A percentile compares a stretch with the other conserved stretches of the same genome.
These are phyloP conservation scores for Citrus hindsii DNA, from an alignment of 345 rosid genomes.

Conservation along the genomic window DNA sequence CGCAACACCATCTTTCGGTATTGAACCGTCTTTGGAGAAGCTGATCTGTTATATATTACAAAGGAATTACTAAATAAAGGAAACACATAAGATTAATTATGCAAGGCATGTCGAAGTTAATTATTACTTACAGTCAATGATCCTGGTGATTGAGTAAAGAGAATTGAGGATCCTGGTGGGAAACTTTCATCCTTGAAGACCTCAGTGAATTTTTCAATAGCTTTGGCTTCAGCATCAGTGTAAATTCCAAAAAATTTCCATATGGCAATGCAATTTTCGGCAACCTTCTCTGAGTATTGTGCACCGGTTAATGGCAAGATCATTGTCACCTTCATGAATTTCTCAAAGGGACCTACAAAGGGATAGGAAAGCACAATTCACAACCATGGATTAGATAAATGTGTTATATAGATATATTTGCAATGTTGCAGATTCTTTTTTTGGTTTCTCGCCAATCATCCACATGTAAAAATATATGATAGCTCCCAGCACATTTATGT, in stretches of 20 bases:
- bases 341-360: conserved; percentile 56
- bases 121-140: conserved; percentile 46
- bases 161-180: conserved; percentile 71
- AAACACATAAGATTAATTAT: background rate
- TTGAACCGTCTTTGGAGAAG: conserved; percentile 57
- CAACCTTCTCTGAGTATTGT: conserved; percentile 70
- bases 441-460: too few species aligned
- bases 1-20: conserved; percentile 42
- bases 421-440: background rate
- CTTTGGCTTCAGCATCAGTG: conserved; percentile 71
- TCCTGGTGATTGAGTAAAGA: conserved; percentile 63
- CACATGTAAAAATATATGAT: background rate
- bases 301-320: conserved; percentile 61
- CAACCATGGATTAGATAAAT: background rate
- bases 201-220: conserved; percentile 50
- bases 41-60: conserved; percentile 41
- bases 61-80: background rate
- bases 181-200: conserved; percentile 59
- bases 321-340: conserved; percentile 58
- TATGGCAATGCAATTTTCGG: conserved; percentile 63
- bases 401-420: too few species aligned
- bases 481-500: background rate
- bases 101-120: background rate
- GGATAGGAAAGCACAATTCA: background rate
- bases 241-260: conserved; percentile 76